Percentiles rank a stretch among this genome's conserved stretches.
phyloP scores from a whole-genome alignment of 306 rosid genomes.

The Astragalus membranaceus region DNA sequence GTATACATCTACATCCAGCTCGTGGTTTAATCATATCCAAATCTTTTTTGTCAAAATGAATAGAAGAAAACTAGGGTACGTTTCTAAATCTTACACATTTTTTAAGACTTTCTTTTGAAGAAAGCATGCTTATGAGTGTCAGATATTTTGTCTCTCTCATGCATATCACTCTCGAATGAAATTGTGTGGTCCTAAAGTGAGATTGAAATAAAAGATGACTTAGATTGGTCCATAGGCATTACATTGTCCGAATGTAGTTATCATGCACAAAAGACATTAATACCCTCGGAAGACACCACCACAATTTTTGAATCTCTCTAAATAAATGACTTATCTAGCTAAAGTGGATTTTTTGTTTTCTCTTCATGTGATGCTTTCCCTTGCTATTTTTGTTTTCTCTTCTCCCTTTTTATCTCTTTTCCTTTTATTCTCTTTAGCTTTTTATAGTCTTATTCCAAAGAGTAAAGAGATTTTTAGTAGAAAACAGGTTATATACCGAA shows the following conservation, averaged over 20 bases:
- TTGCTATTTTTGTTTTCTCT: background rate
- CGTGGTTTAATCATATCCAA: background rate
- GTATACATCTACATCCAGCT: background rate
- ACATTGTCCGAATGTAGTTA: conserved; percentile 39
- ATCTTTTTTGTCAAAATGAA: conserved; percentile 17
- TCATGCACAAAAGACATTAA: conserved; percentile 45
- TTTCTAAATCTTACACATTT: conserved; percentile 9
- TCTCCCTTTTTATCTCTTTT: background rate
- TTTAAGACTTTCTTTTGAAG: conserved; percentile 23
- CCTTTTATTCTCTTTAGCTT: background rate
- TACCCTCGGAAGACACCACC: conserved; percentile 43
- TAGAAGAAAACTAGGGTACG: conserved; percentile 39
- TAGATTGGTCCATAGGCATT: conserved; percentile 51
- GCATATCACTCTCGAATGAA: conserved; percentile 53
- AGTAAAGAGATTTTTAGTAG: background rate
- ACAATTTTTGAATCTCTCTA: conserved; percentile 48
- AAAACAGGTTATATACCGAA: too few relatives aligned
- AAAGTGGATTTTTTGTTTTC: conserved; percentile 17
- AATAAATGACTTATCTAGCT: conserved; percentile 30
- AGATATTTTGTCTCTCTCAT: conserved; percentile 9
- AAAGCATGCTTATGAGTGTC: conserved; percentile 34
- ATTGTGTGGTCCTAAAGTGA: conserved; percentile 67
- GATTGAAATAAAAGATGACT: conserved; percentile 16
- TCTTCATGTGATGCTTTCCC: conserved; percentile 30
- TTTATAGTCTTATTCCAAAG: background rate